Evolutionary conservation across 306 rosid species (phyloP), one percentile per base, ranked within the genome.

Genomic region (Cucurbita ficifolia): DNA sequence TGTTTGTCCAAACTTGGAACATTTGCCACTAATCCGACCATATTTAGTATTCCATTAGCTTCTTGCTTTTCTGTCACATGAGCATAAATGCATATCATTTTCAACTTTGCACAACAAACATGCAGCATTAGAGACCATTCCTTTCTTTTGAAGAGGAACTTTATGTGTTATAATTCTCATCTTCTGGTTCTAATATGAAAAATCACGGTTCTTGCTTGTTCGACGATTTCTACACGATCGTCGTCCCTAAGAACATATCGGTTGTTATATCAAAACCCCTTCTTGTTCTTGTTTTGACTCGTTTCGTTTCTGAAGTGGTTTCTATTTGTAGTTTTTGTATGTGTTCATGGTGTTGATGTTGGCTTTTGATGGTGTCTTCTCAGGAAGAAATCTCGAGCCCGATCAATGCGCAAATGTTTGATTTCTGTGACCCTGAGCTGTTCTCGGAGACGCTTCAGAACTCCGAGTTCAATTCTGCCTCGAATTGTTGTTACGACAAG

Each of bases 361-460:
- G 77, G 72, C 76, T 76, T 54, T 61, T 81, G 69, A 40, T 64
- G 42, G 63, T 80, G 77, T 79, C 63, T 77, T 73, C 86, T 81
- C 95, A 94, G 99, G 97, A 89, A 33, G 96, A 94, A 67, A 83
- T 91, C 75, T 89, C 98, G 22, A 94, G 94, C 79, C 98, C 92
- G 5, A 78, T 90, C 10, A 84, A 86, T 70, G 88, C 88, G 65
- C 88, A 82, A 22, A 69, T 86, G 16, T 94, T 89, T 40, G 95
- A 94, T 29, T 84, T 91, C 38, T 87, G 86, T 18, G 96, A 91
- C 57, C 76, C 84, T 17, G 91, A 88, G 8, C 76, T 94, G 13
- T 94, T 94, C 83, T 85, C 82, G 6, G 98, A 94, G 77, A 79
- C 86, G 14, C 77, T 94, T 10, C 95, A 85, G 76, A 91, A 85